Conservation (phyloP, 495 filamentous ascomycete species). For the Amorphotheca resinae region DNA sequence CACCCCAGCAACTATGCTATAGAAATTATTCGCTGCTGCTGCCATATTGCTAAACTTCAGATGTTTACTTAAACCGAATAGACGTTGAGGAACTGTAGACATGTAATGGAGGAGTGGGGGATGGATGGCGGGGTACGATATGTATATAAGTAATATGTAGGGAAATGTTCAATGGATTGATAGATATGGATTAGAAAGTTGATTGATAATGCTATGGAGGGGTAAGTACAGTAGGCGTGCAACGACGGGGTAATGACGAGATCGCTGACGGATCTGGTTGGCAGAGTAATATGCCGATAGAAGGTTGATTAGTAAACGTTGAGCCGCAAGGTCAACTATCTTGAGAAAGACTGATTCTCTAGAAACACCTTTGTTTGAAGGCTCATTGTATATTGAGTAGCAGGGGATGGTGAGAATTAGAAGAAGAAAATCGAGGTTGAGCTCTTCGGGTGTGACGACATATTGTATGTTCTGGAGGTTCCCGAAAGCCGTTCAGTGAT, state of each 20-base stretch:
- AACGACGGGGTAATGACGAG: not conserved
- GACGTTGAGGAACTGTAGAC: slow-evolving; percentile 6
- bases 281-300: not conserved
- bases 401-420: too few species aligned
- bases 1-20: slow-evolving; percentile 64
- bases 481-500: too few species aligned
- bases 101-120: not conserved
- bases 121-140: too few species aligned
- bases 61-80: slow-evolving; percentile 3
- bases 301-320: slow-evolving; percentile 1
- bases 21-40: slow-evolving; percentile 33
- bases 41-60: slow-evolving; percentile 9
- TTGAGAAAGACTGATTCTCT: too few species aligned
- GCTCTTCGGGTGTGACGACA: too few species aligned
- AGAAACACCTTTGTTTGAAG: too few species aligned
- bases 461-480: too few species aligned
- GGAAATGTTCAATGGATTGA: too few species aligned
- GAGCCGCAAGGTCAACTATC: too few species aligned
- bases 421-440: too few species aligned
- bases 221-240: not conserved
- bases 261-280: not conserved
- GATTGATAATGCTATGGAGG: slow-evolving; percentile 15
- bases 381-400: too few species aligned
- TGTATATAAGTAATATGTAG: too few species aligned
- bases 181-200: slow-evolving; percentile 7